Evolutionary conservation across 768 basidiomycete species (phyloP).

Genomic region (Mycena rebaudengoi): DNA sequence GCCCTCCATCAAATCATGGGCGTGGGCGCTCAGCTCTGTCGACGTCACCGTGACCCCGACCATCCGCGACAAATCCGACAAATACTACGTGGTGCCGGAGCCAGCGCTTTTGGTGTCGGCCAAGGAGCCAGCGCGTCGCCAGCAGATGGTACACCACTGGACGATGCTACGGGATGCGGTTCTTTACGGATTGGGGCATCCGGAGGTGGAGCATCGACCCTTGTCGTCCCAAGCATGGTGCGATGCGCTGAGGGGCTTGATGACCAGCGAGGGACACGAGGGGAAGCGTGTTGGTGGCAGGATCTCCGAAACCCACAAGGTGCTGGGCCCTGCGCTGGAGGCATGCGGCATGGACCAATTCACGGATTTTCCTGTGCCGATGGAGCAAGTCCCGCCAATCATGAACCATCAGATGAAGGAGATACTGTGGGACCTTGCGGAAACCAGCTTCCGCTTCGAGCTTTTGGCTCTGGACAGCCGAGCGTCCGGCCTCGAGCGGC

Average conservation of each 20-base stretch:
- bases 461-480: not conserved
- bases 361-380: not conserved
- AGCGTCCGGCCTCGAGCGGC: not conserved
- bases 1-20: not conserved
- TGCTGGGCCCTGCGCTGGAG: not conserved
- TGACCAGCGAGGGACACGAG: not conserved
- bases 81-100: not conserved
- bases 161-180: not conserved
- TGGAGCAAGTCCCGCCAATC: not conserved
- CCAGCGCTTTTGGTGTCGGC: not conserved
- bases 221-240: slow-evolving; percentile 2
- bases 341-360: not conserved
- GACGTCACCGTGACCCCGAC: not conserved
- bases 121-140: not conserved
- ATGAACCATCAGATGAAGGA: not conserved
- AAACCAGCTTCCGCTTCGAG: slow-evolving; percentile 9
- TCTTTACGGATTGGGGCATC: not conserved
- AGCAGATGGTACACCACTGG: not conserved
- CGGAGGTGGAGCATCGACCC: not conserved
- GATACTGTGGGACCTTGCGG: not conserved
- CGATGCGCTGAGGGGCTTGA: not conserved
- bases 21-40: not conserved
- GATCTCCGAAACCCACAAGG: not conserved
- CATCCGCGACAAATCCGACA: not conserved
- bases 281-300: not conserved